Percentiles rank a stretch among this genome's conserved stretches.
Evolutionary conservation across 768 basidiomycete species (phyloP).

Genomic region (Boletus tomentosulus): DNA sequence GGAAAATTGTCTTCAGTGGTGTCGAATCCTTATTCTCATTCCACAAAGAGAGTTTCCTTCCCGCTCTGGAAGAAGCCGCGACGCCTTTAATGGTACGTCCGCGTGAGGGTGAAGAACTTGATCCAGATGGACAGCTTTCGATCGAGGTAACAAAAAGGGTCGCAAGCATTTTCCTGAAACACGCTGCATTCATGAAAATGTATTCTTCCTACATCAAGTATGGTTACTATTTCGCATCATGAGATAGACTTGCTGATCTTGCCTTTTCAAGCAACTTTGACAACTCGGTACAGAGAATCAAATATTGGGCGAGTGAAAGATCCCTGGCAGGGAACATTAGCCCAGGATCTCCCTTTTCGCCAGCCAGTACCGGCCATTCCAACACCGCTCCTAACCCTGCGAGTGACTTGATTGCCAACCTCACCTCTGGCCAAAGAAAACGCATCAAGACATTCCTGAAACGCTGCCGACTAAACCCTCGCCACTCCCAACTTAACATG

Average conservation of each 20-base stretch:
- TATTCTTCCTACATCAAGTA: constrained; percentile 98
- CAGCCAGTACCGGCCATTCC: constrained; percentile 53
- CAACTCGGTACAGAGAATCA: constrained; percentile 82
- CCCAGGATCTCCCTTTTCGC: constrained; percentile 39
- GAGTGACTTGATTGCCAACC: constrained; percentile 44
- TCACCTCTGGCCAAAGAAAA: constrained; percentile 80
- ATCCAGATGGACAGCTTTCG: constrained; percentile 71
- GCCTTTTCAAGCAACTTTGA: constrained; percentile 76
- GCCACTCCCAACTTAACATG: constrained; percentile 89
- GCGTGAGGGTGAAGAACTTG: constrained; percentile 45
- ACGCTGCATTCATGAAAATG: constrained; percentile 98
- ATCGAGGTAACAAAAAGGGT: constrained; percentile 73
- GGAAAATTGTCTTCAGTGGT: constrained; percentile 89
- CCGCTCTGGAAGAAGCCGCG: constrained; percentile 79
- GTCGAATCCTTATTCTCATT: constrained; percentile 88
- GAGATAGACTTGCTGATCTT: constrained; percentile 10
- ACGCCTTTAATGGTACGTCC: constrained; percentile 56
- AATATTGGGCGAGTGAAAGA: constrained; percentile 74
- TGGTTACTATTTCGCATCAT: constrained; percentile 26
- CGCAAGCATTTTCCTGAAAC: constrained; percentile 85
- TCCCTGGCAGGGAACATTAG: constrained; percentile 35
- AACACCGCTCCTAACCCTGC: constrained; percentile 47
- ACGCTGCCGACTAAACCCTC: constrained; percentile 82
- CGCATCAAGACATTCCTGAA: constrained; percentile 88
- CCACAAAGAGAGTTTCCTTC: constrained; percentile 90